Base-by-base conservation (phyloP, 345 rosid species). In the Sonneratia caseolaris region DNA sequence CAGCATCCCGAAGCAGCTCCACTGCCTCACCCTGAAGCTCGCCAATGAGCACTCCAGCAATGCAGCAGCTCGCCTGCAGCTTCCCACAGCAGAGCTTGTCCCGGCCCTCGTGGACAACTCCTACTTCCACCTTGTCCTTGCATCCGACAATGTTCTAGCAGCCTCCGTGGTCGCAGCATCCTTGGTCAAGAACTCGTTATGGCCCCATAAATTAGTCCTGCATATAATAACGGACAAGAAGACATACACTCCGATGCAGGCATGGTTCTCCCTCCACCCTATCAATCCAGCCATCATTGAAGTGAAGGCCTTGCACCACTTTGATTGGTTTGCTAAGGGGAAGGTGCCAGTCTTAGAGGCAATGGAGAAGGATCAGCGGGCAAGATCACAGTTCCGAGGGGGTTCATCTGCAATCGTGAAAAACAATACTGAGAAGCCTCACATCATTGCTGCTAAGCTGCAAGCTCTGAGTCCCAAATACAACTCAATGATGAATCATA, bases 401-500 rank as follows among this genome's bases (percentile, higher is more conserved):
- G 99, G 99, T 0, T 89, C 99, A n/a, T 88, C 97, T 11, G 92
- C 88, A 56, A 92, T 95, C 67, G 86, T 82, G 18, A 89, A 89
- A 38, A 85, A 80, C 72, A 87, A 86, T 51, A 80, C 81, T 0
- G 99, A 92, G 59, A 90, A 90, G 70, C 99, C 97, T 5, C 57
- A 72, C 38, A 80, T 95, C 18, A 87, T 92, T 3, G 99, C 99
- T 2, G 87, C 99, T 3, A 95, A 92, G 84, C 79, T 92, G 49
- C 99, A 95, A 76, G 96, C 99, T 51, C 88, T 92, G 62, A 91
- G 99, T 72, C 99, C 99, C 49, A 91, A 90, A 73, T 95, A 91
- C 78, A 92, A 92, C 82, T 92, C 97, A 15, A 75, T 92, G 73
- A 92, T 90, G 98, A 95, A 92, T 79, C 98, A 95, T 79, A 92